Base-by-base conservation (phyloP, 1,139 yeast species). In the Wickerhamomyces sp. region DNA sequence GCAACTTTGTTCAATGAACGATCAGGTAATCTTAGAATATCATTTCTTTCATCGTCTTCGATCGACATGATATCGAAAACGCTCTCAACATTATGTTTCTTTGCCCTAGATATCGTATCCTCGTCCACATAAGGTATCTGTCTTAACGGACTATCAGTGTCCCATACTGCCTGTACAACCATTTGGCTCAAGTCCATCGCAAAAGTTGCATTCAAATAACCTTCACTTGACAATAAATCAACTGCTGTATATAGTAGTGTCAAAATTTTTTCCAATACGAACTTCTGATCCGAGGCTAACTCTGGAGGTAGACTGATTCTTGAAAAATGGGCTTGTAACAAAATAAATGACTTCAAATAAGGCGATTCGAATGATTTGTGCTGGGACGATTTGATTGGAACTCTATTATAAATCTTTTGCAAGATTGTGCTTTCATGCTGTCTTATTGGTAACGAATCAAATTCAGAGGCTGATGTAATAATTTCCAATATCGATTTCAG, bases 161-260 rank as follows among this genome's bases (percentile, higher is more conserved):
- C 86, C 96, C 96, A 89, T 21, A 85, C 65, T 0, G 84, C 95
- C 59, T 92, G 98, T 1, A 84, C 78, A 10, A 88, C 64, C 95
- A 89, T 86, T 56, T 92, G 98, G 2, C 86, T 76, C 41, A 90
- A 59, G 57, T 92, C 97, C 85, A 92, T 87, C 0, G 89, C 94
- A 39, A 74, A 73, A 48, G 88, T 70, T 0, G 96, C 89, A 58
- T 80, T 85, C 54, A 90, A 63, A 47, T 72, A 69, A 0, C 97
- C 97, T 43, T 87, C 90, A 47, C 90, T 78, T 0, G 96, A 79
- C 33, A 89, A 64, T 2, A 82, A 66, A 58, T 92, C 97, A 22
- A 87, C 81, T 42, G 80, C 67, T 0, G 92, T 88, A 49, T 78
- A 71, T 9, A 87, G 62, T 25, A 89, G 56, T 4, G 67, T 68